Base-by-base conservation (phyloP, 768 basidiomycete genomes). In the Mycena rebaudengoi region DNA sequence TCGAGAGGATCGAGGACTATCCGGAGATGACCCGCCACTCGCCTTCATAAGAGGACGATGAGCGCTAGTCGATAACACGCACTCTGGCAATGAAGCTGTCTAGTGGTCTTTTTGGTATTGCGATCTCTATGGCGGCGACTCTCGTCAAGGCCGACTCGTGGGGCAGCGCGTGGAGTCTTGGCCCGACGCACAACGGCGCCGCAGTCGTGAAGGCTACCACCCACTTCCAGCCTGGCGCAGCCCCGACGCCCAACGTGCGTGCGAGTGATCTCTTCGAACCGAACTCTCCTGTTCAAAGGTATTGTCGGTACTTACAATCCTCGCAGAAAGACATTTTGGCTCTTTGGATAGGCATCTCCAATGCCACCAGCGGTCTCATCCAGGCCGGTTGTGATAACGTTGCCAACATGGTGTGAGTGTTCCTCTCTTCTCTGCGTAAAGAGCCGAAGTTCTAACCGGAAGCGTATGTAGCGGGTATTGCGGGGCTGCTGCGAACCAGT, bases 281-380 rank as follows among this genome's bases (percentile, higher is more conserved):
- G n/a, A 14, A 29, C 13, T 25, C n/a, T n/a, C n/a, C 20, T 50
- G 48, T 14, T 7, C 16, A 28, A 29, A n/a, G n/a, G n/a, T n/a
- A n/a, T n/a, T n/a, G n/a, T n/a, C n/a, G n/a, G n/a, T n/a, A n/a
- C n/a, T n/a, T n/a, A n/a, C n/a, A n/a, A n/a, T n/a, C n/a, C n/a
- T n/a, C n/a, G n/a, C n/a, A n/a, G n/a, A n/a, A n/a, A n/a, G n/a
- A n/a, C 48, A 25, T 50, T 30, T 53, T 63, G 23, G 39, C 33
- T 13, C 61, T 63, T 28, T 63, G 61, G 61, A n/a, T 48, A 13
- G 64, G 64, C 33, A 55, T 55, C 23, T 33, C 39, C 26, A 65
- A 65, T 51, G 41, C 26, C n/a, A 61, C 60, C 33, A 61, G 59
- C 29, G 64, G 64, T 20, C 60, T 65, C 23, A 65, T 65, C 43